Evolutionary conservation across 371 early-diverging fungal genomes (phyloP).

Genomic region (Catenaria anguillulae): DNA sequence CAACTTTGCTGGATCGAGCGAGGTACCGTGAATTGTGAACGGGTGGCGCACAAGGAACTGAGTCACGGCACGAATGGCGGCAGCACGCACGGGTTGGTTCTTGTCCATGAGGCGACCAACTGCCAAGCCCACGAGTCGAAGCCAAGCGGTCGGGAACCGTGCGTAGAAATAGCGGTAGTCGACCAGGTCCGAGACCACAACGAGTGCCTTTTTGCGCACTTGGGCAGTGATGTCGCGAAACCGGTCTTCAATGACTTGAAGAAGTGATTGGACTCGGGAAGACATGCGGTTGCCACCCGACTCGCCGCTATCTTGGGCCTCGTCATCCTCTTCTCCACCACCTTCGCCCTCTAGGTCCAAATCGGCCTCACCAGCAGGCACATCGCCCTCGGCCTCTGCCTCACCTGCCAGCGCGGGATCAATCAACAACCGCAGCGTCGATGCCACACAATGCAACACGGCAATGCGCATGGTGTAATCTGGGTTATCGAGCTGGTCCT

Average conservation of each 20-base stretch:
- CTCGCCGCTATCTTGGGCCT: neutral
- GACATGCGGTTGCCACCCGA: neutral
- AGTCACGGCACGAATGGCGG: constrained; percentile 67
- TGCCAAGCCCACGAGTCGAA: constrained; percentile 37
- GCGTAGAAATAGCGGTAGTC: neutral
- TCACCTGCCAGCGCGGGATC: neutral
- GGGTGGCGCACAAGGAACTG: constrained; percentile 72
- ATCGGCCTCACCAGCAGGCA: too few species aligned
- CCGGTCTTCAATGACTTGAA: neutral
- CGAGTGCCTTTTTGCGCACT: neutral
- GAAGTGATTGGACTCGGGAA: neutral
- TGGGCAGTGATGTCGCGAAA: neutral
- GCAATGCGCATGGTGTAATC: constrained; percentile 29
- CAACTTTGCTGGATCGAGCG: constrained; percentile 24
- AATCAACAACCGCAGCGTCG: neutral
- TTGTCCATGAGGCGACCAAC: constrained; percentile 78
- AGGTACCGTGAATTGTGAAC: constrained; percentile 72
- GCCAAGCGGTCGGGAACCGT: neutral
- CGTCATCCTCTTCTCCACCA: neutral
- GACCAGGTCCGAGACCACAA: neutral
- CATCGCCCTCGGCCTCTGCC: too few species aligned
- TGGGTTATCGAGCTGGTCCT: constrained; percentile 65
- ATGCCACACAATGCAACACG: neutral
- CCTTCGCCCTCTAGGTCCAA: too few species aligned
- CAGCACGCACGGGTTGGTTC: constrained; percentile 68